Evolutionary conservation across 2,329 filamentous ascomycete species (phyloP).

Genomic region (Phaeoacremonium minimum): DNA sequence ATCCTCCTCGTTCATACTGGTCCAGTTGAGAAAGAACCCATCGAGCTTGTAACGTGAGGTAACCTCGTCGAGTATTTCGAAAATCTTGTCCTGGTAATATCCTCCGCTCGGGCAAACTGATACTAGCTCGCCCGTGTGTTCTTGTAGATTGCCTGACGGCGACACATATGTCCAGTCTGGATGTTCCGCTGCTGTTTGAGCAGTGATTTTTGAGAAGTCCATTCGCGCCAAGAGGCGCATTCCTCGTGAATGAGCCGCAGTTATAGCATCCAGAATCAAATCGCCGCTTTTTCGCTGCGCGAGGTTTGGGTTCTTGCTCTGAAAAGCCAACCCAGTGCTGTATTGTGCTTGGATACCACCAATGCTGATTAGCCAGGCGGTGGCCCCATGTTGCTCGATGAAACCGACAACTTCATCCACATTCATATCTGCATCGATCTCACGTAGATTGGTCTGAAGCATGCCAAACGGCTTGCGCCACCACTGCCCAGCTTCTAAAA

Average conservation of each 20-base stretch:
- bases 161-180: slow-evolving; percentile 12
- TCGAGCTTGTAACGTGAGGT: slow-evolving; percentile 9
- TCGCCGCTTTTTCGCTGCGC: slow-evolving; percentile 7
- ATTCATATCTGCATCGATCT: slow-evolving; percentile 12
- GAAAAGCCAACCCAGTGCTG: slow-evolving; percentile 8
- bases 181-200: slow-evolving; percentile 7
- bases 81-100: slow-evolving; percentile 12
- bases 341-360: slow-evolving; percentile 12
- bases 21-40: slow-evolving; percentile 15
- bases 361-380: slow-evolving; percentile 10
- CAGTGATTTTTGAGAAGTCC: slow-evolving; percentile 12
- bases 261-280: slow-evolving; percentile 7
- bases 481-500: slow-evolving; percentile 5
- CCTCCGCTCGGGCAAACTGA: slow-evolving; percentile 11
- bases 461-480: slow-evolving; percentile 11
- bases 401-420: slow-evolving; percentile 7
- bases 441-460: slow-evolving; percentile 12
- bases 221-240: slow-evolving; percentile 10
- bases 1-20: slow-evolving; percentile 11
- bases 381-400: slow-evolving; percentile 7
- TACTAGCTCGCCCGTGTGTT: slow-evolving; percentile 9
- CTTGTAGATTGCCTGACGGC: slow-evolving; percentile 9
- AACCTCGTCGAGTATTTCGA: slow-evolving; percentile 12
- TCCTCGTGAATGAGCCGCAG: slow-evolving; percentile 5
- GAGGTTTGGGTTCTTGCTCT: slow-evolving; percentile 7